phyloP scores from a whole-genome alignment of 345 rosid species.

The Ceriops zippeliana region DNA sequence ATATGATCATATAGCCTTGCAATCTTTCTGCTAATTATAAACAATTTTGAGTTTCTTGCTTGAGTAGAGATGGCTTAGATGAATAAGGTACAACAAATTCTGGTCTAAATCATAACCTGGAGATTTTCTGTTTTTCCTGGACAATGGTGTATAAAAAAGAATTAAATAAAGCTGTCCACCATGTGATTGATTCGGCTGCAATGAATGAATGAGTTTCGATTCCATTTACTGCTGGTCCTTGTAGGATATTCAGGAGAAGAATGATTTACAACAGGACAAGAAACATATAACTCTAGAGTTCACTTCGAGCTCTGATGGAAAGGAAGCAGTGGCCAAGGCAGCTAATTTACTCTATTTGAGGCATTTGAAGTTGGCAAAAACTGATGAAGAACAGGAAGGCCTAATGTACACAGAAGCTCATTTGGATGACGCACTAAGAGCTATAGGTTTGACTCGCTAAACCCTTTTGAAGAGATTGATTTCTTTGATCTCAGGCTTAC shows the following conservation, averaged over 20 bases:
- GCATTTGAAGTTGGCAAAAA: constrained; percentile 37
- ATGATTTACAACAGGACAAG: constrained; percentile 20
- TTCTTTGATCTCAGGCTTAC: constrained; percentile 12
- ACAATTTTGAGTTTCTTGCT: no score
- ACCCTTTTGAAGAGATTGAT: neutral
- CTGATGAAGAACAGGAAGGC: constrained; percentile 39
- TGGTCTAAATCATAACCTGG: no score
- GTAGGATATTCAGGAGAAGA: constrained; percentile 47
- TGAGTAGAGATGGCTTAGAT: no score
- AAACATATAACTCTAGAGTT: constrained; percentile 55
- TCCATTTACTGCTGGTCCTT: constrained; percentile 3
- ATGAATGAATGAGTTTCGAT: constrained; percentile 9
- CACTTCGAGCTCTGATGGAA: constrained; percentile 67
- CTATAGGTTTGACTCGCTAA: constrained; percentile 47
- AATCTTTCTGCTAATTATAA: no score
- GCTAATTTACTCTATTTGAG: constrained; percentile 65
- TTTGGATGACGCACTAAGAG: constrained; percentile 59
- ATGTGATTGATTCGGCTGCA: neutral
- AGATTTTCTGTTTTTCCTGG: no score
- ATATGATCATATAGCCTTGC: no score
- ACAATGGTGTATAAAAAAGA: no score
- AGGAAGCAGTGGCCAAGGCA: constrained; percentile 79
- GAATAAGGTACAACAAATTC: no score
- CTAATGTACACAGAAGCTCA: constrained; percentile 60
- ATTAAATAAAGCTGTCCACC: no score